Evolutionary conservation across 169 alveolate species (phyloP).

Genomic region (Besnoitia besnoiti): DNA sequence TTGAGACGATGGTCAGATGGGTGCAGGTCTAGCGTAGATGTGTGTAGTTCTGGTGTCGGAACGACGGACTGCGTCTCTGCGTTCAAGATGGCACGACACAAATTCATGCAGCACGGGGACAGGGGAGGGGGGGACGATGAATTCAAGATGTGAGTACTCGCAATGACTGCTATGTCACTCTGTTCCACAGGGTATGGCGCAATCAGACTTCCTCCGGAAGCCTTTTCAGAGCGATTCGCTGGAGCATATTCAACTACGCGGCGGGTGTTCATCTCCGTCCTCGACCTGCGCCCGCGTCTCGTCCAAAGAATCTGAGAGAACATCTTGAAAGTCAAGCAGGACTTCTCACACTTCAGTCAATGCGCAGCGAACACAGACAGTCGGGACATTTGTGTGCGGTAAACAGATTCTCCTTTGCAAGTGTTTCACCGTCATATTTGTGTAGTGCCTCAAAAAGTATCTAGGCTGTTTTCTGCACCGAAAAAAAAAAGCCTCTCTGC

Average conservation of each 20-base stretch:
- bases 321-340: neutral
- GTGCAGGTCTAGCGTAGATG: neutral
- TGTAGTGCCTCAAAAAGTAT: too few relatives aligned
- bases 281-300: neutral
- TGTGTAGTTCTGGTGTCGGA: neutral
- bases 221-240: neutral
- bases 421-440: too few relatives aligned
- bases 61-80: too few relatives aligned
- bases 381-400: neutral
- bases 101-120: too few relatives aligned
- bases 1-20: too few relatives aligned
- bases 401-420: neutral
- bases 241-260: neutral
- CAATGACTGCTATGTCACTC: neutral
- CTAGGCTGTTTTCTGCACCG: too few relatives aligned
- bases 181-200: slow-evolving; percentile 4
- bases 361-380: too few relatives aligned
- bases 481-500: too few relatives aligned
- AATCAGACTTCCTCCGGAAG: slow-evolving; percentile 10
- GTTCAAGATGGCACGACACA: too few relatives aligned
- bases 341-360: too few relatives aligned
- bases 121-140: too few relatives aligned
- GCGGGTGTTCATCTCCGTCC: neutral
- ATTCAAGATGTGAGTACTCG: too few relatives aligned
- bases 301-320: neutral